phyloP scores from a whole-genome alignment of 495 filamentous ascomycete genomes.

The Daldinia decipiens region DNA sequence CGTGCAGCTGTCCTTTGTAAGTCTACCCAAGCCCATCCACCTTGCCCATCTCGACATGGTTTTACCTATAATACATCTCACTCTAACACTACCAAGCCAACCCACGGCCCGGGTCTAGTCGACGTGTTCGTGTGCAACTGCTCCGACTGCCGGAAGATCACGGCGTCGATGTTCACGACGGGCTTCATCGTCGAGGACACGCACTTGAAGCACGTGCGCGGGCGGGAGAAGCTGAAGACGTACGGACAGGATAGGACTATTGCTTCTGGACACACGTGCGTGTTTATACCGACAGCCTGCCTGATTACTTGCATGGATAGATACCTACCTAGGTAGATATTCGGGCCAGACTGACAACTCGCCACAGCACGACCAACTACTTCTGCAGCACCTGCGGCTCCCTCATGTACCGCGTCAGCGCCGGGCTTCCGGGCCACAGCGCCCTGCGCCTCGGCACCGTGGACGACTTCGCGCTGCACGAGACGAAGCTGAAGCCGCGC shows the following conservation, averaged over 20 bases:
- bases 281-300: background rate
- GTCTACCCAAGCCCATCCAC: slow-evolving; percentile 11
- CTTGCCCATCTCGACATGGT: background rate
- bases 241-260: slow-evolving; percentile 56
- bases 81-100: slow-evolving; percentile 47
- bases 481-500: slow-evolving; percentile 61
- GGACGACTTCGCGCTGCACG: slow-evolving; percentile 63
- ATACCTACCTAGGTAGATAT: too few species aligned
- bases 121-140: slow-evolving; percentile 67
- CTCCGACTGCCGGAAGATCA: slow-evolving; percentile 67
- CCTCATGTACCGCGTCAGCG: slow-evolving; percentile 61
- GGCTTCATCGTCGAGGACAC: slow-evolving; percentile 61
- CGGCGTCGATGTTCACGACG: slow-evolving; percentile 67
- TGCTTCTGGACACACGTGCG: slow-evolving; percentile 45
- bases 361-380: slow-evolving; percentile 60
- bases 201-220: slow-evolving; percentile 58
- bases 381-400: slow-evolving; percentile 66
- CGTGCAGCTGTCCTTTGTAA: slow-evolving; percentile 63
- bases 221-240: slow-evolving; percentile 55
- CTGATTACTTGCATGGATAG: too few species aligned
- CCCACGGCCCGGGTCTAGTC: slow-evolving; percentile 55
- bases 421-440: slow-evolving; percentile 50
- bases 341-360: background rate
- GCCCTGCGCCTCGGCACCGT: slow-evolving; percentile 64
- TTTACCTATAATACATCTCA: background rate